phyloP scores from a whole-genome alignment of 73 alveolate species.

The Paramecium caudatum region DNA sequence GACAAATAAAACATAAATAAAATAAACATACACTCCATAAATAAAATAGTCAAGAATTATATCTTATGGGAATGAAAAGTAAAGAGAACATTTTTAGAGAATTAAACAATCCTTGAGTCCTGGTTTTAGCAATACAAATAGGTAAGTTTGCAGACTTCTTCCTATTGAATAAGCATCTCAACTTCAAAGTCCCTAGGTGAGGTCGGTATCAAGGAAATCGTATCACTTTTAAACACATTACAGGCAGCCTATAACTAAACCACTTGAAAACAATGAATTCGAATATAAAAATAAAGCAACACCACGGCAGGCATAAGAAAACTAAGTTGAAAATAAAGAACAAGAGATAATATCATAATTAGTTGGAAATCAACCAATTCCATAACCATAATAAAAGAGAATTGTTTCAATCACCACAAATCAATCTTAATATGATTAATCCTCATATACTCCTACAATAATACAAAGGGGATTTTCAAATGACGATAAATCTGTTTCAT shows the following conservation, averaged over 20 bases:
- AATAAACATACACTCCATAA: neutral
- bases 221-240: neutral
- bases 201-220: conserved; percentile 17
- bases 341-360: neutral
- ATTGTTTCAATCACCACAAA: neutral
- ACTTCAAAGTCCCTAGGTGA: neutral
- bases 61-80: neutral
- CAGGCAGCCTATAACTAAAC: neutral
- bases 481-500: neutral
- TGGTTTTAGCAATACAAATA: conserved; percentile 15
- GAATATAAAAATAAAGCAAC: conserved; percentile 24
- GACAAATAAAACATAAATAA: neutral
- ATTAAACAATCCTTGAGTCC: conserved; percentile 64
- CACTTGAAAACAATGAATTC: neutral
- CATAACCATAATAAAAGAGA: neutral
- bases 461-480: conserved; percentile 21
- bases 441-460: conserved; percentile 14
- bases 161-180: neutral
- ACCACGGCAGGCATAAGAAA: neutral
- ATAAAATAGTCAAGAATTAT: conserved; percentile 2
- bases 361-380: neutral
- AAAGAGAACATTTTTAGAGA: conserved; percentile 27
- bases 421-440: neutral
- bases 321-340: neutral
- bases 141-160: neutral